Percentiles rank a stretch among this genome's conserved stretches.
Conservation (phyloP, 306 rosid species). For the Vigna radiata region DNA sequence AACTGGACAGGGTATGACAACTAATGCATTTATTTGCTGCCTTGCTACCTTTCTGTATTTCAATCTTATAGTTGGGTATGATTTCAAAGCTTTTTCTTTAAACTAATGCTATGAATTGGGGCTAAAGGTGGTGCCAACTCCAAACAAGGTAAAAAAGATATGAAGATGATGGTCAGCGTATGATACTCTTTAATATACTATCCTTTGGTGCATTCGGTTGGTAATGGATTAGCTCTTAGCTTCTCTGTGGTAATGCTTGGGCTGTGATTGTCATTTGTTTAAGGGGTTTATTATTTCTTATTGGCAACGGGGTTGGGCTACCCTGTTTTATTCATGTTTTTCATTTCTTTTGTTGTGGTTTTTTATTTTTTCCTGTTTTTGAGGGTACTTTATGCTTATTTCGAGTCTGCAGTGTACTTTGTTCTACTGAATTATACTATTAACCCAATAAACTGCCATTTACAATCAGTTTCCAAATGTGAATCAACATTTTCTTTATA, state of each 20-base stretch:
- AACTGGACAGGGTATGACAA: slow-evolving; percentile 89
- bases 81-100: slow-evolving; percentile 12
- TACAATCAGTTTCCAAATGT: slow-evolving; percentile 26
- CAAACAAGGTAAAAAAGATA: slow-evolving; percentile 6
- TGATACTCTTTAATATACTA: slow-evolving; percentile 27
- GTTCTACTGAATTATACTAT: not conserved
- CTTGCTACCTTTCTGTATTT: slow-evolving; percentile 21
- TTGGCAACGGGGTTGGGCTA: slow-evolving; percentile 20
- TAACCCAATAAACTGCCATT: slow-evolving; percentile 16
- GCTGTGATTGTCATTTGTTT: not conserved
- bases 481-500: slow-evolving; percentile 28
- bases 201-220: slow-evolving; percentile 21
- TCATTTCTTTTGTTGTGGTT: slow-evolving; percentile 20
- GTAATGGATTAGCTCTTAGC: slow-evolving; percentile 12
- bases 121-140: slow-evolving; percentile 29
- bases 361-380: not conserved
- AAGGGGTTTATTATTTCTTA: slow-evolving; percentile 12
- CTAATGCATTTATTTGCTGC: slow-evolving; percentile 27
- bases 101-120: slow-evolving; percentile 6
- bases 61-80: slow-evolving; percentile 32
- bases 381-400: slow-evolving; percentile 22
- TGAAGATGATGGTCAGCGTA: not conserved
- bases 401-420: not conserved
- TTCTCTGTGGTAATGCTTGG: slow-evolving; percentile 30
- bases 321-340: slow-evolving; percentile 5